Evolutionary conservation across 2,329 filamentous ascomycete species (phyloP).

Genomic region (Claviceps sp.): DNA sequence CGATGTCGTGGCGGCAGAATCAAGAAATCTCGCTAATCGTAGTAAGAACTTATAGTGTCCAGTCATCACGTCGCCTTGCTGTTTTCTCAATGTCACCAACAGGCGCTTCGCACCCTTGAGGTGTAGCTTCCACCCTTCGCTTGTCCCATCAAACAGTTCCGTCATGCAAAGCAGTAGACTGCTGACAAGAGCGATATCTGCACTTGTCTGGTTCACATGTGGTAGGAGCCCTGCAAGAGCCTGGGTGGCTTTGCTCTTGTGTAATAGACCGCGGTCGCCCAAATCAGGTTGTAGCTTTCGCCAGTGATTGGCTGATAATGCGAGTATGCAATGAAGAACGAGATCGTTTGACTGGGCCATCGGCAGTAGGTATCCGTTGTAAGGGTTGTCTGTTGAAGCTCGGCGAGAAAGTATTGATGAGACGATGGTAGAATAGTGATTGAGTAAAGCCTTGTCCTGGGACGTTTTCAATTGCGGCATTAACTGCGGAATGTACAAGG

Average conservation of each 20-base stretch:
- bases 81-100: conserved; percentile 18
- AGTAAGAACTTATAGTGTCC: conserved; percentile 26
- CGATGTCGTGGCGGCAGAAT: conserved; percentile 20
- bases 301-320: conserved; percentile 22
- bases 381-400: conserved; percentile 16
- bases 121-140: conserved; percentile 28
- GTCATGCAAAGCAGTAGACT: conserved; percentile 29
- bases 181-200: conserved; percentile 23
- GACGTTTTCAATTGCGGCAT: conserved; percentile 17
- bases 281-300: conserved; percentile 19
- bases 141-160: conserved; percentile 28
- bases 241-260: conserved; percentile 20
- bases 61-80: conserved; percentile 19
- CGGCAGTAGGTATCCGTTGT: conserved; percentile 19
- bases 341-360: conserved; percentile 20
- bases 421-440: conserved; percentile 22
- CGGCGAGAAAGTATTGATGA: conserved; percentile 20
- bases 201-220: conserved; percentile 18
- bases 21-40: conserved; percentile 19
- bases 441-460: conserved; percentile 19
- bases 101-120: conserved; percentile 27
- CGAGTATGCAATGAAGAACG: conserved; percentile 20
- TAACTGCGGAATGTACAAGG: conserved; percentile 16
- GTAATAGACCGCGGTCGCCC: conserved; percentile 16
- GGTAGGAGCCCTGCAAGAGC: conserved; percentile 19